These are phyloP conservation scores for Tolypocladium capitatum DNA, from an alignment of 2,329 filamentous ascomycete species.

Conservation along the genomic window DNA sequence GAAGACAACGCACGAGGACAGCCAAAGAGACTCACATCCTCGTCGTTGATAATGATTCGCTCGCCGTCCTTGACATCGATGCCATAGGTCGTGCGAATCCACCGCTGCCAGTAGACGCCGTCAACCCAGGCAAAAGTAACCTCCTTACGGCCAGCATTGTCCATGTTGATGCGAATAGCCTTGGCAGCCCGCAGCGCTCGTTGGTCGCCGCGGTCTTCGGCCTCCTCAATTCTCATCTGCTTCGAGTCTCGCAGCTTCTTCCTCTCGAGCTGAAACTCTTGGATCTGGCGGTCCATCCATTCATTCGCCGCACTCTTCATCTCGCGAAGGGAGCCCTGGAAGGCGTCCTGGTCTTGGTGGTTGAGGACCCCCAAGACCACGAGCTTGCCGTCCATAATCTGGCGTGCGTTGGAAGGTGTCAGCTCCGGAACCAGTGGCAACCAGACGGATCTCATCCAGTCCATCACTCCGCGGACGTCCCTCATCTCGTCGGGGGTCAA, in stretches of 20 bases:
- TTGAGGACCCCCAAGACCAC: slow-evolving; percentile 88
- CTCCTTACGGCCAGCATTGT: slow-evolving; percentile 73
- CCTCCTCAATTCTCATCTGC: slow-evolving; percentile 90
- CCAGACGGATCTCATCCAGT: slow-evolving; percentile 96
- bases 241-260: slow-evolving; percentile 91
- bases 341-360: slow-evolving; percentile 66
- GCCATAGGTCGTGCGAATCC: slow-evolving; percentile 90
- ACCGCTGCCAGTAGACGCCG: slow-evolving; percentile 92
- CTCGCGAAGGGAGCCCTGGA: slow-evolving; percentile 66
- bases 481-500: slow-evolving; percentile 87
- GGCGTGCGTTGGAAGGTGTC: slow-evolving; percentile 76
- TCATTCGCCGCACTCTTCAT: slow-evolving; percentile 92
- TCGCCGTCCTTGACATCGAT: slow-evolving; percentile 81
- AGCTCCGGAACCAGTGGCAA: slow-evolving; percentile 90
- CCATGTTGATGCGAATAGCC: slow-evolving; percentile 82
- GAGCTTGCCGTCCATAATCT: slow-evolving; percentile 89
- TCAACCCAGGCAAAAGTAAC: slow-evolving; percentile 97
- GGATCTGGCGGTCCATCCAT: slow-evolving; percentile 95
- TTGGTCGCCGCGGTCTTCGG: slow-evolving; percentile 83
- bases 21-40: slow-evolving; percentile 57
- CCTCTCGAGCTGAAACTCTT: slow-evolving; percentile 81
- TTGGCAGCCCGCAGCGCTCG: slow-evolving; percentile 78
- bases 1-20: accelerated
- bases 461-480: slow-evolving; percentile 61
- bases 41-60: slow-evolving; percentile 89